Evolutionary conservation across 495 filamentous ascomycete species (phyloP).

Genomic region (Aspergillus hancockii): DNA sequence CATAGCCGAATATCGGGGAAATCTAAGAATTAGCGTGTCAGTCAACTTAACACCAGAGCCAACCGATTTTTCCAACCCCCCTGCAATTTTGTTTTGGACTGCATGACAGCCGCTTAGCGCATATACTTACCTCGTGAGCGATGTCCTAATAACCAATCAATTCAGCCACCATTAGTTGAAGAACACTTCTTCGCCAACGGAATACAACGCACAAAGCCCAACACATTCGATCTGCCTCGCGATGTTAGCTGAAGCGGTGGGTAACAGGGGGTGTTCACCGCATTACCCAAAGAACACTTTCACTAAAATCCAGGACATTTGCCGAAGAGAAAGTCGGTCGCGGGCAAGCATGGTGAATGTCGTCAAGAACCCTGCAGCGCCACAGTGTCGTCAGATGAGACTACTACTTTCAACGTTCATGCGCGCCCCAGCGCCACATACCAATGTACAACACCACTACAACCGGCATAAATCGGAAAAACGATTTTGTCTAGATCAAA

Average conservation of each 20-base stretch:
- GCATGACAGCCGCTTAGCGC: slow-evolving; percentile 36
- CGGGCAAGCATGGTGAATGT: slow-evolving; percentile 88
- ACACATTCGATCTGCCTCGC: slow-evolving; percentile 62
- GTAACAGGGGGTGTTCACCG: slow-evolving; percentile 34
- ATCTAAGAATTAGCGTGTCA: slow-evolving; percentile 47
- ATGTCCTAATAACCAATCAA: slow-evolving; percentile 53
- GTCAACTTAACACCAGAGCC: slow-evolving; percentile 43
- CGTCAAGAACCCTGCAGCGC: slow-evolving; percentile 75
- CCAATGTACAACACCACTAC: slow-evolving; percentile 79
- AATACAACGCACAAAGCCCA: slow-evolving; percentile 71
- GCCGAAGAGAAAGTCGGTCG: slow-evolving; percentile 65
- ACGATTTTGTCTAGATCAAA: slow-evolving; percentile 71
- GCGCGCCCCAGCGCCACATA: slow-evolving; percentile 26
- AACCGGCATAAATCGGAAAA: slow-evolving; percentile 86
- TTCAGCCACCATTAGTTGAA: slow-evolving; percentile 46
- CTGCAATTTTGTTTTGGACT: slow-evolving; percentile 31
- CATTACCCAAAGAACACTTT: slow-evolving; percentile 74
- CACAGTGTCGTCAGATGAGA: slow-evolving; percentile 2
- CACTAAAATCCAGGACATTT: slow-evolving; percentile 86
- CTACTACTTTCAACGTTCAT: neutral
- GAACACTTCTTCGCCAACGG: slow-evolving; percentile 13
- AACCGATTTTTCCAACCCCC: slow-evolving; percentile 41
- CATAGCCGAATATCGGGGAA: slow-evolving; percentile 49
- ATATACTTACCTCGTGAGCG: slow-evolving; percentile 45
- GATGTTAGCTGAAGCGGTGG: slow-evolving; percentile 36